Base-by-base conservation (phyloP, 1,284 basidiomycete species). In the Trichosporon coremiiforme region DNA sequence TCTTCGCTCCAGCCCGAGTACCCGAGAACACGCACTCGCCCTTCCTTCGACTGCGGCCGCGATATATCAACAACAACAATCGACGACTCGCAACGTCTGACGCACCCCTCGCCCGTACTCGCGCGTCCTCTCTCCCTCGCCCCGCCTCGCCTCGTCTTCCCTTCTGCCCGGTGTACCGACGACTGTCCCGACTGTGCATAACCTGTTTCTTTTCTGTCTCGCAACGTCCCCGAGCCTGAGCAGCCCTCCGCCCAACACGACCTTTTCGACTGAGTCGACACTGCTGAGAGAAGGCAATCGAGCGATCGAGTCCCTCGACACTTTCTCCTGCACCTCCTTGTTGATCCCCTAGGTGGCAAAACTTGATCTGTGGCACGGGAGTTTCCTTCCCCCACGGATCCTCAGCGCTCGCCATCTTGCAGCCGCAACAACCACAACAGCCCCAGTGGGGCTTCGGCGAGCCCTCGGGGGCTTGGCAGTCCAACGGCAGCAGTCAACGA, bases 401-500 rank as follows among this genome's bases (percentile, higher is more conserved):
- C 47, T 6, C 13, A 45, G 12, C 55, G 35, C 36, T 35, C 31
- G 38, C 68, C 70, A 45, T 71, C 72, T 69, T 73, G 72, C 72
- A 73, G 62, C 65, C 55, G n/a, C 70, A 66, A 67, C 65, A 53
- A 36, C 70, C 65, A 66, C 64, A 69, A 13, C 72, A 55, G 68
- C 69, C 72, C 70, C 72, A 70, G 45, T 73, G 72, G 72, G 72
- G 72, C 72, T 41, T 41, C 15, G 65, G 65, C 68, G 62, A 67
- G 64, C 64, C 68, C 66, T 35, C 62, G 68, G 72, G 68, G 68
- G 70, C 38, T 33, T 64, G 57, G 57, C 57, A 62, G 57, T 15
- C 57, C 5, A 66, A 36, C 69, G 67, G 36, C 69, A 69, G 22
- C 68, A 29, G 63, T 62, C 35, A 57, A 36, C 41, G 38, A 36